Evolutionary conservation across 257 asterid species (phyloP).

Genomic region (Fraxinus quadrangulata): DNA sequence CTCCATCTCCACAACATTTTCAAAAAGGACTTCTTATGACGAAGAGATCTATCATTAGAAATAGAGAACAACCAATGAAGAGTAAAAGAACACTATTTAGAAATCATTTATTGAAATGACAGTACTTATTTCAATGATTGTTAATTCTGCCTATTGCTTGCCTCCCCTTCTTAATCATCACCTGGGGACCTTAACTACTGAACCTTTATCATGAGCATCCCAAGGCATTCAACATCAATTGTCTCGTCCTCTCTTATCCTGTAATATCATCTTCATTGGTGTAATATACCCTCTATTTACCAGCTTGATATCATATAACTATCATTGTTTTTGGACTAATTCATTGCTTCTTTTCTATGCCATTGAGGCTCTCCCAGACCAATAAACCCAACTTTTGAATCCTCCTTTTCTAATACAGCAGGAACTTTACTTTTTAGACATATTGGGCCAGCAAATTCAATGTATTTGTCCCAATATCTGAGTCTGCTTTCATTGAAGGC

Average conservation of each 20-base stretch:
- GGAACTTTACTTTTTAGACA: background rate
- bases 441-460: background rate
- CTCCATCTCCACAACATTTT: background rate
- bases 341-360: background rate
- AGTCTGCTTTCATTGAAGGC: too few species aligned
- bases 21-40: background rate
- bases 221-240: background rate
- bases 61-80: background rate
- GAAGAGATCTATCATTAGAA: background rate
- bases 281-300: background rate
- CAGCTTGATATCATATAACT: background rate
- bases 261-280: background rate
- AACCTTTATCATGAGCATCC: background rate
- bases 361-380: background rate
- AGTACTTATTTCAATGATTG: background rate
- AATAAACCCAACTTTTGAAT: background rate
- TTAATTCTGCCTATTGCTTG: background rate
- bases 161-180: background rate
- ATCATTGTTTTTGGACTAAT: background rate
- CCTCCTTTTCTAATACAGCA: background rate
- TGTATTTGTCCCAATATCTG: background rate
- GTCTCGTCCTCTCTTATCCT: background rate
- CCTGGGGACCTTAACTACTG: background rate
- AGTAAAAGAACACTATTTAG: background rate
- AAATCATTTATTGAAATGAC: background rate